Evolutionary conservation across 2,329 filamentous ascomycete genomes (phyloP).

Genomic region (Ramularia collo-cygni): DNA sequence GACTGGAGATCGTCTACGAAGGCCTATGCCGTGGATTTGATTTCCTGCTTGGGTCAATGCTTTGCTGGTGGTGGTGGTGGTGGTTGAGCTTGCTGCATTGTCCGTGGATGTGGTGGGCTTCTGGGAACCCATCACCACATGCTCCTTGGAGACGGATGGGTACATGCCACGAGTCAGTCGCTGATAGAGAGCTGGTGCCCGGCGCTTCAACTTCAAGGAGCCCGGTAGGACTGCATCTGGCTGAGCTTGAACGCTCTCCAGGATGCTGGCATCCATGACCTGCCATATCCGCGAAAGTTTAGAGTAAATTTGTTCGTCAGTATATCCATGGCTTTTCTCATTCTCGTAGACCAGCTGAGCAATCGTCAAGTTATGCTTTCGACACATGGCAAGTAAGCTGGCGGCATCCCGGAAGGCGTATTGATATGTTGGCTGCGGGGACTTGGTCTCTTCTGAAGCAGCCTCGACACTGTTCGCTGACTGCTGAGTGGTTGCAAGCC

Average conservation of each 20-base stretch:
- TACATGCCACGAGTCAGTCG: constrained; percentile 44
- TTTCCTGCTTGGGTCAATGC: no score
- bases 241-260: constrained; percentile 44
- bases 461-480: neutral
- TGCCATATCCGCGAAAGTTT: constrained; percentile 46
- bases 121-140: no score
- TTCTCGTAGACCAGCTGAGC: constrained; percentile 49
- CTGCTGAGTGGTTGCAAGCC: neutral
- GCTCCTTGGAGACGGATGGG: constrained; percentile 16
- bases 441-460: constrained; percentile 5
- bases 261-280: constrained; percentile 47
- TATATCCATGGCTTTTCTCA: constrained; percentile 46
- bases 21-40: no score
- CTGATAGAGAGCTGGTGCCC: constrained; percentile 42
- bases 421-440: constrained; percentile 28
- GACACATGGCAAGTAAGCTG: constrained; percentile 42
- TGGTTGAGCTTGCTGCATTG: no score
- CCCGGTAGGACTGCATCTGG: constrained; percentile 39
- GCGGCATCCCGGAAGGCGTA: constrained; percentile 44
- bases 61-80: no score
- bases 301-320: constrained; percentile 43
- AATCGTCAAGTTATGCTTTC: constrained; percentile 47
- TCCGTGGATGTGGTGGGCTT: no score
- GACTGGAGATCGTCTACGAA: neutral
- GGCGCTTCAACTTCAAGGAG: constrained; percentile 43